Base-by-base conservation (phyloP, 176 grass and related monocot species). In the Tillandsia leiboldiana region DNA sequence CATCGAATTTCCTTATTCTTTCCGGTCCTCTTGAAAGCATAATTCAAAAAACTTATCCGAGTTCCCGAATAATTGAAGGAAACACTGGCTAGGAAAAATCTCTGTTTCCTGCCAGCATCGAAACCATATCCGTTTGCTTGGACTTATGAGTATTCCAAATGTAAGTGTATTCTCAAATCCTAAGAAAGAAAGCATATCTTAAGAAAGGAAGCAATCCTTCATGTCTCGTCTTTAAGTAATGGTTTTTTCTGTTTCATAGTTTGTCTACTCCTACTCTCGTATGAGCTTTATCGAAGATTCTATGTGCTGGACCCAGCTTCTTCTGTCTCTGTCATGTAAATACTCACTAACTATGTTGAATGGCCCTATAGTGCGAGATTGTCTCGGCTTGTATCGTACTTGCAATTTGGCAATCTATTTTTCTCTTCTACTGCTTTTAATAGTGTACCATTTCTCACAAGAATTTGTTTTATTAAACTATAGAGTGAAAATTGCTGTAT, bases 91-190 rank as follows among this genome's bases (percentile, higher is more conserved):
- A 76, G 79, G 33, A 73, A 77, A 71, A 87, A 69, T 51, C 72
- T 85, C 68, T 71, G 65, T 33, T 65, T 29, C 22, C 76, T 68
- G 27, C 87, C 78, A 70, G 27, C 48, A 3, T 71, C 26, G 9
- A 42, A 17, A 74, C 68, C 23, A 50, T 87, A 97, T 54, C 81
- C 50, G 62, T 82, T 75, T 71, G 89, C 86, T 67, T 75, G 70
- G 49, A 90, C 68, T 51, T 97, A 97, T 27, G 93, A 92, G 74
- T 80, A 87, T 72, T 90, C 89, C 64, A 97, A 97, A 75, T 50
- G 93, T 92, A 89, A 2, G 81, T 77, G 0, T 84, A 1, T 26
- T 79, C 20, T 63, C 20, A 48, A 12, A 11, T 57, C 7, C 14
- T 52, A 27, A 10, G 62, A 27, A 78, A 23, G 23, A 78, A 17